A percentile compares a stretch with the other conserved stretches of the same genome.
Evolutionary conservation across 352 stramenopile genomes (phyloP).

Genomic region (Globisporangium spinosum): DNA sequence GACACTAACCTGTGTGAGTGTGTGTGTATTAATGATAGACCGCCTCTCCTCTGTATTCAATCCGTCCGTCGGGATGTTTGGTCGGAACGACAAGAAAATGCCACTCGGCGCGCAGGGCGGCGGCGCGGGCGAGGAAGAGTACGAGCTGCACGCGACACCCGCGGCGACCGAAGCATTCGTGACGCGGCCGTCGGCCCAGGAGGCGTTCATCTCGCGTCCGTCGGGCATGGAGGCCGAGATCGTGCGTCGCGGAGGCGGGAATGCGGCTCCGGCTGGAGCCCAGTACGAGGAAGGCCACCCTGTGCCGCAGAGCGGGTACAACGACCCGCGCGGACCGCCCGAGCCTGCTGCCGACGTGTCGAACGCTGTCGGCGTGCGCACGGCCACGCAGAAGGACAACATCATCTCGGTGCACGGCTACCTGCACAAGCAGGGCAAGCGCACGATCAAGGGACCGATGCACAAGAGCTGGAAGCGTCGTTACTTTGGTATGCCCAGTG

Average conservation of each 20-base stretch:
- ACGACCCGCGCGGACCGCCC: conserved; percentile 39
- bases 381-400: conserved; percentile 49
- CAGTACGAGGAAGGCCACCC: conserved; percentile 24
- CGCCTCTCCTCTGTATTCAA: conserved; percentile 3
- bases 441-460: conserved; percentile 82
- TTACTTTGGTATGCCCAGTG: conserved; percentile 50
- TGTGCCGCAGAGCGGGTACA: conserved; percentile 26
- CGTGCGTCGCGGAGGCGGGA: conserved; percentile 33
- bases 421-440: conserved; percentile 89
- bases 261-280: not conserved
- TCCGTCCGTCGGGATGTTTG: conserved; percentile 40
- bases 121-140: conserved; percentile 36
- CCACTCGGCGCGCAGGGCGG: conserved; percentile 22
- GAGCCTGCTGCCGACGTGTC: conserved; percentile 72
- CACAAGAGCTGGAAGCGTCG: conserved; percentile 86
- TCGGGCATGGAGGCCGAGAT: conserved; percentile 58
- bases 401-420: conserved; percentile 88
- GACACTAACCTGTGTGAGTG: not conserved
- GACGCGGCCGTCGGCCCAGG: conserved; percentile 34
- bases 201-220: conserved; percentile 28
- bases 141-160: conserved; percentile 65
- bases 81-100: conserved; percentile 37
- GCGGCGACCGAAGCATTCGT: conserved; percentile 38
- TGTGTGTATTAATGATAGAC: not conserved
- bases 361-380: conserved; percentile 47